Conservation (phyloP, 352 stramenopile genomes). For the Pythium monospermum region DNA sequence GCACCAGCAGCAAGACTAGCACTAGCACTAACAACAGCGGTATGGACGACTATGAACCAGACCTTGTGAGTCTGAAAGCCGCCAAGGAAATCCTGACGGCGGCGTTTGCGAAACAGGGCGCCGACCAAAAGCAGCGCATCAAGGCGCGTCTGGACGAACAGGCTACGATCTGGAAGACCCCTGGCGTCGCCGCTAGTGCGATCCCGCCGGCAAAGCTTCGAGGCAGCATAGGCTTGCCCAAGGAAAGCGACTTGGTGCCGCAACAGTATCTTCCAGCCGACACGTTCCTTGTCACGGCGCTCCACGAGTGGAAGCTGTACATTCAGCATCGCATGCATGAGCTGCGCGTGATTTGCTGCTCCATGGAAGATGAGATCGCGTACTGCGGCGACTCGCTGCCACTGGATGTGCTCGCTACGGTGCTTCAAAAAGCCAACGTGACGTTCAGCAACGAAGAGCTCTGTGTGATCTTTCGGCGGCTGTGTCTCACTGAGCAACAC, state of each 20-base stretch:
- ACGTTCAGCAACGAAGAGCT: slow-evolving; percentile 54
- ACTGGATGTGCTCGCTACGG: slow-evolving; percentile 39
- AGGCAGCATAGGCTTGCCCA: slow-evolving; percentile 4
- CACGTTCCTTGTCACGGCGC: slow-evolving; percentile 48
- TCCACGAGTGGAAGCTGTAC: slow-evolving; percentile 71
- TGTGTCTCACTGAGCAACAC: slow-evolving; percentile 43
- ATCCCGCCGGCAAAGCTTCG: slow-evolving; percentile 8
- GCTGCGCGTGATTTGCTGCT: slow-evolving; percentile 51
- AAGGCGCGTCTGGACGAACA: slow-evolving; percentile 31
- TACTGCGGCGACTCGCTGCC: slow-evolving; percentile 48
- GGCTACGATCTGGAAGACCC: slow-evolving; percentile 21
- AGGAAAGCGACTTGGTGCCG: slow-evolving; percentile 2
- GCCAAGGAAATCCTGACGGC: slow-evolving; percentile 42
- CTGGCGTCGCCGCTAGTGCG: background rate
- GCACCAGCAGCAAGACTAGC: too few species aligned
- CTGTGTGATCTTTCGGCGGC: slow-evolving; percentile 50
- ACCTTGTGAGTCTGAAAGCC: slow-evolving; percentile 32
- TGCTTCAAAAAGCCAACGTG: slow-evolving; percentile 48
- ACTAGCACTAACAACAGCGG: too few species aligned
- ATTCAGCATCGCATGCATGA: slow-evolving; percentile 66
- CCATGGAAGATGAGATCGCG: slow-evolving; percentile 47
- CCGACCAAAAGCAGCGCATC: slow-evolving; percentile 44
- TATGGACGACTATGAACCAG: slow-evolving; percentile 2
- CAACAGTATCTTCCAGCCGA: slow-evolving; percentile 34
- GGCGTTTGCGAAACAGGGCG: slow-evolving; percentile 42